These are phyloP conservation scores for Psophocarpus tetragonolobus DNA, from an alignment of 306 rosid species.

Conservation along the genomic window DNA sequence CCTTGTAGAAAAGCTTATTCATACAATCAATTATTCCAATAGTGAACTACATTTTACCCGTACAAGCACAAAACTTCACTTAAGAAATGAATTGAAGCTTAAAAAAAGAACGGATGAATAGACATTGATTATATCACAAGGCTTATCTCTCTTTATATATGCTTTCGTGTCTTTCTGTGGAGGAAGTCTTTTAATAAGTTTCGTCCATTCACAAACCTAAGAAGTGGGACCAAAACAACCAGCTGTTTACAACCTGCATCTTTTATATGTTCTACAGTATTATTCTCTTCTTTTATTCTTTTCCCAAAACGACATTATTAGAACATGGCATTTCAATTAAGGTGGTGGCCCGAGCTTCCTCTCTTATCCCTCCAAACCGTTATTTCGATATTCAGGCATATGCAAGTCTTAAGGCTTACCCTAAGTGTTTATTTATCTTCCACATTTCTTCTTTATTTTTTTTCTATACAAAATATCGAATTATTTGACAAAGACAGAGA, in stretches of 20 bases:
- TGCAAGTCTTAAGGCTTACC: neutral
- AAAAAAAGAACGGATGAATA: neutral
- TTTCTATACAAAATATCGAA: neutral
- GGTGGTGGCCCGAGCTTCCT: neutral
- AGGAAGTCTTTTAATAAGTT: neutral
- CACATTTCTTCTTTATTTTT: neutral
- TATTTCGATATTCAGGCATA: neutral
- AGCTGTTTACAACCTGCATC: constrained; percentile 14
- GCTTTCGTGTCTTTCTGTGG: neutral
- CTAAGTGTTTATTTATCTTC: neutral
- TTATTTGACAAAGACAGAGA: constrained; percentile 18
- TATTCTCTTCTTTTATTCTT: neutral
- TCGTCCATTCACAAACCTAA: neutral
- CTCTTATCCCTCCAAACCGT: neutral
- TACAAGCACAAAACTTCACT: neutral
- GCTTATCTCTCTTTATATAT: constrained; percentile 25
- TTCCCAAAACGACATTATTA: neutral
- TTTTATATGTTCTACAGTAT: neutral
- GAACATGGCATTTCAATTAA: neutral
- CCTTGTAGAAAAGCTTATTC: no score
- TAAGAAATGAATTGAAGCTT: neutral
- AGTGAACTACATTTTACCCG: neutral
- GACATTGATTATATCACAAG: neutral
- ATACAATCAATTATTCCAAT: no score
- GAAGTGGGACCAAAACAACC: constrained; percentile 23